Conservation (phyloP, 2,329 filamentous ascomycete species). For the Lasiodiplodia sp. region DNA sequence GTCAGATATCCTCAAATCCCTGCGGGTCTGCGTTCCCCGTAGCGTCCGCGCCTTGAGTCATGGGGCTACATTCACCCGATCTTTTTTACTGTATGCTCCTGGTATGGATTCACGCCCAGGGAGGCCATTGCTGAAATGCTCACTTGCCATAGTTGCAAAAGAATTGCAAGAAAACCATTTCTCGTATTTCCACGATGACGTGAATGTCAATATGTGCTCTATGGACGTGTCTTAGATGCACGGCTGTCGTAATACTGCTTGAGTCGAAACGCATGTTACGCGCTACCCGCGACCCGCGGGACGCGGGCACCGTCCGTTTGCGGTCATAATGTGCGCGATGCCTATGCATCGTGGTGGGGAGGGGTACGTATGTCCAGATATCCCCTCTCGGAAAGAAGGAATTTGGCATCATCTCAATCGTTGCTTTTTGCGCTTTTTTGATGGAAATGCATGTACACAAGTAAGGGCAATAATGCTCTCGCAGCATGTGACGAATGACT, state of each 20-base stretch:
- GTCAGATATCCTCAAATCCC: not conserved
- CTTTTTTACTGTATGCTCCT: not conserved
- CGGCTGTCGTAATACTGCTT: not conserved
- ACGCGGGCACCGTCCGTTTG: not conserved
- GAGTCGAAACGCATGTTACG: not conserved
- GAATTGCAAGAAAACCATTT: not conserved
- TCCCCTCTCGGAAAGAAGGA: not conserved
- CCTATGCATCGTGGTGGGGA: not conserved
- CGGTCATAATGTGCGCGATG: not conserved
- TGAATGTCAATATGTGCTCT: not conserved
- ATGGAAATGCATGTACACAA: not conserved
- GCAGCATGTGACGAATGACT: constrained; percentile 5
- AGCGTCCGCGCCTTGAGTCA: not conserved
- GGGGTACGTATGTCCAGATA: not conserved
- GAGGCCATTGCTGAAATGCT: not conserved
- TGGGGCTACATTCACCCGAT: not conserved
- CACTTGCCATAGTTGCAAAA: not conserved
- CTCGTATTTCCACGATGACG: not conserved
- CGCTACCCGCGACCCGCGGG: not conserved
- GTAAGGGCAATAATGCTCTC: not conserved
- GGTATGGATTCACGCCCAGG: not conserved
- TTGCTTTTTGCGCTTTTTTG: not conserved
- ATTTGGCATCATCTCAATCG: not conserved
- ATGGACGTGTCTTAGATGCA: not conserved
- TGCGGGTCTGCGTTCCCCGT: not conserved